Evolutionary conservation across 2,329 filamentous ascomycete species (phyloP), one percentile per base, ranked within the genome.

Genomic region (Phoma herbarum): DNA sequence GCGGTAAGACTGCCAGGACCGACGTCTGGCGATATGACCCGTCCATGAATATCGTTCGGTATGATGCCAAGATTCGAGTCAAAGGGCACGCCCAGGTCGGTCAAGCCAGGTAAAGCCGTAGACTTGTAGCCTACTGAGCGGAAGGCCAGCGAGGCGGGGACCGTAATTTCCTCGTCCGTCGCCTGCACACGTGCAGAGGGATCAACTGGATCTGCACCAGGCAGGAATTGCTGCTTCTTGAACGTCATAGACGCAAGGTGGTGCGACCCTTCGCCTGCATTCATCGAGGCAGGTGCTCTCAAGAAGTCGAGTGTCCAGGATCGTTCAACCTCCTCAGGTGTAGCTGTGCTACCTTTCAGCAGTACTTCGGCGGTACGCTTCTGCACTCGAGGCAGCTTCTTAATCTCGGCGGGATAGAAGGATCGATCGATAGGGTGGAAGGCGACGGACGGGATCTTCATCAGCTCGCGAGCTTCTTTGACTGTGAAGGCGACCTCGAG

Each of bases 101-200:
- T 77, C 63, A 98, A 89, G 0, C 92, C 94, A 0, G 87, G 84
- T 0, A 99, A 80, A 0, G 92, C 83, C 29, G 89, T 84, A 0
- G 93, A 93, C 68, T 92, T 92, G 80, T 99, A 99, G 7, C 95
- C 95, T 42, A 99, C 93, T n/a, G 92, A 96, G 18, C 93, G 88
- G 79, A 99, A 97, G 16, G 92, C 93, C 4, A 94, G 74, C 6
- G 88, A 84, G 0, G 92, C 88, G 0, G 86, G 82, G 5, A 96
- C 67, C 4, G 82, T 81, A 78, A 9, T 85, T 81, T 41, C 77
- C 66, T 16, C 67, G 4, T 66, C 56, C 20, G 84, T 79, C 2
- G 73, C 74, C 2, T 81, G 77, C 9, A 84, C 79, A 33, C 74
- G 73, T 82, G 85, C 78, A 83, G 86, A 58, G 72, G 83, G 67